phyloP scores from a whole-genome alignment of 495 filamentous ascomycete genomes.

The Ascobolus immersus region DNA sequence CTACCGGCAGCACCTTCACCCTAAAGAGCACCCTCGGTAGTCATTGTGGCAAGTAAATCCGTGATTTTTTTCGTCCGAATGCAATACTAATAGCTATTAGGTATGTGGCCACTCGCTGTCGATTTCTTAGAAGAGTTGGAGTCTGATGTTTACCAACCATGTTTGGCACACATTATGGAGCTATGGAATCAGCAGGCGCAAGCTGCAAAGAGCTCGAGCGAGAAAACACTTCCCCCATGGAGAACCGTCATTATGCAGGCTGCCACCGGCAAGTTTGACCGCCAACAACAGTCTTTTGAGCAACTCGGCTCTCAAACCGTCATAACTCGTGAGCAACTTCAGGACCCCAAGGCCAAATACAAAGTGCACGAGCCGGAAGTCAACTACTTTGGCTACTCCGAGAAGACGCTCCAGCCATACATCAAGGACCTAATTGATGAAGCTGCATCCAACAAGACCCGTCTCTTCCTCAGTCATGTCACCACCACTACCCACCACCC shows the following conservation, averaged over 20 bases:
- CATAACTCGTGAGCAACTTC: conserved; percentile 17
- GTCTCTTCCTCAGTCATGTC: conserved; percentile 24
- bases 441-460: conserved; percentile 20
- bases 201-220: conserved; percentile 8
- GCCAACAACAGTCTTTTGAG: conserved; percentile 17
- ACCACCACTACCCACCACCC: conserved; percentile 26
- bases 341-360: conserved; percentile 15
- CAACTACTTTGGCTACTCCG: conserved; percentile 27
- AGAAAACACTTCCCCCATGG: conserved; percentile 15
- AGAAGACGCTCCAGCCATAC: conserved; percentile 21
- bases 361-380: conserved; percentile 15
- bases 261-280: conserved; percentile 23
- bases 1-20: conserved; percentile 22
- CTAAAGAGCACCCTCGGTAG: conserved; percentile 24
- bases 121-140: conserved; percentile 24
- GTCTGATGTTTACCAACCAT: conserved; percentile 26
- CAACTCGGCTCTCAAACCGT: conserved; percentile 20
- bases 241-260: conserved; percentile 24
- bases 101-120: conserved; percentile 21
- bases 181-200: conserved; percentile 19
- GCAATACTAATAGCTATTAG: too few species aligned
- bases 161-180: conserved; percentile 23
- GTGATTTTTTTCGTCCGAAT: too few species aligned
- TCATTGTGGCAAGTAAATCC: conserved; percentile 25
- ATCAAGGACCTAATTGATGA: conserved; percentile 20